Conservation (phyloP, 2,329 filamentous ascomycete genomes). For the Scedosporium boydii region DNA sequence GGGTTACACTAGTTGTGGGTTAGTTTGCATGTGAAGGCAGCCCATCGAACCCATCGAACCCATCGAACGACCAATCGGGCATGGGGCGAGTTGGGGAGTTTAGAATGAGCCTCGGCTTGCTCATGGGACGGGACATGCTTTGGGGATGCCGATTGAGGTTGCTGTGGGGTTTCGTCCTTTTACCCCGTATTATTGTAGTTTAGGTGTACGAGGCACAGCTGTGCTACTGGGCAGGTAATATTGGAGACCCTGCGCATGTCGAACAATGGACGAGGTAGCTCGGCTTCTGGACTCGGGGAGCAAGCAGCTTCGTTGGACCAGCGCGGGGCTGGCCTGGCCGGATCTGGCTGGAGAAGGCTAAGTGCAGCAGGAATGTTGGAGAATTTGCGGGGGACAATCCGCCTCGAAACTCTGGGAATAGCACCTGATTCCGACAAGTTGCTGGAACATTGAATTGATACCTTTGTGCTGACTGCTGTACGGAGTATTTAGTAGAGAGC, state of each 20-base stretch:
- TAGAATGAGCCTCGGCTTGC: constrained; percentile 2
- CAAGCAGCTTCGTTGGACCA: not conserved
- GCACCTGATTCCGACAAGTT: not conserved
- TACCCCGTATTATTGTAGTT: not conserved
- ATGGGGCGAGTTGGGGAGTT: not conserved
- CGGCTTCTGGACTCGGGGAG: not conserved
- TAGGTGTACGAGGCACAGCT: too few relatives aligned
- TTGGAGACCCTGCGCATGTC: not conserved
- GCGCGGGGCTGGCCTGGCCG: not conserved
- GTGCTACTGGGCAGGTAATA: not conserved
- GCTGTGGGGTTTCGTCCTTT: not conserved
- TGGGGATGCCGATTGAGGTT: not conserved
- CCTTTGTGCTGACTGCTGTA: not conserved
- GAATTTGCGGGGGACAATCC: not conserved
- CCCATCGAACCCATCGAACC: not conserved
- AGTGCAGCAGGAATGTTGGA: not conserved
- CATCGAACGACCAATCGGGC: not conserved
- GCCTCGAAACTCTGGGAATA: not conserved
- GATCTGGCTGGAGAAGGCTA: too few relatives aligned
- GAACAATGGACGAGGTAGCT: not conserved
- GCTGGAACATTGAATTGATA: not conserved
- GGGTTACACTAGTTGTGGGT: not conserved
- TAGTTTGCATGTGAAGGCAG: constrained; percentile 5
- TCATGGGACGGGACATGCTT: not conserved
- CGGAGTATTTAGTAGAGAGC: not conserved